Evolutionary conservation across 352 stramenopile genomes (phyloP).

Genomic region (Pythium aphanidermatum): DNA sequence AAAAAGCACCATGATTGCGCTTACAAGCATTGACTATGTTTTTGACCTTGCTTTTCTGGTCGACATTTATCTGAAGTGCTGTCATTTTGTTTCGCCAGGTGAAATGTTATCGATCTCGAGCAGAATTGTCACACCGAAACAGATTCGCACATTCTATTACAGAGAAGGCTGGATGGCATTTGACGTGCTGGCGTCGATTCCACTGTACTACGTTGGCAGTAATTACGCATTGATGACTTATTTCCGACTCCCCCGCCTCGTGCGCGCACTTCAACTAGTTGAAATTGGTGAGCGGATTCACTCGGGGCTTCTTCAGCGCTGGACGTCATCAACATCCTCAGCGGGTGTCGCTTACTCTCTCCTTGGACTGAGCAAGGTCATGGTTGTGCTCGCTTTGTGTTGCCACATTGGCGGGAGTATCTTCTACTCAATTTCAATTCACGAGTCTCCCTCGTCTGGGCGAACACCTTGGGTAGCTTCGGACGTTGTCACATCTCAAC

Average conservation of each 20-base stretch:
- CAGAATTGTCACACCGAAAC: conserved; percentile 3
- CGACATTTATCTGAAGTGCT: conserved; percentile 32
- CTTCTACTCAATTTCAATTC: conserved; percentile 18
- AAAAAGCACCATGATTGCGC: conserved; percentile 9
- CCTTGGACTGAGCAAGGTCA: conserved; percentile 17
- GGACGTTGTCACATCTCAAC: conserved; percentile 15
- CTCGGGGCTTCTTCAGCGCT: conserved; percentile 15
- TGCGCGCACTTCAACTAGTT: conserved; percentile 21
- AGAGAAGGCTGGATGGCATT: conserved; percentile 21
- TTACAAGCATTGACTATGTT: conserved; percentile 22
- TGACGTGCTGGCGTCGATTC: conserved; percentile 18
- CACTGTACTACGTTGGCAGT: conserved; percentile 29
- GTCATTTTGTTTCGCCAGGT: conserved; percentile 16
- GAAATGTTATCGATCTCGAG: conserved; percentile 15
- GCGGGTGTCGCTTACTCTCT: conserved; percentile 20
- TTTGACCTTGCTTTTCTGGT: conserved; percentile 22
- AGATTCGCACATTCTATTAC: conserved; percentile 25
- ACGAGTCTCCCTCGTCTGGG: conserved; percentile 7
- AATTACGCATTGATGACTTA: conserved; percentile 31
- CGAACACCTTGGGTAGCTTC: conserved; percentile 13
- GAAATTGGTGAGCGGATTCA: conserved; percentile 22
- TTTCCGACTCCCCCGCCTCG: conserved; percentile 22
- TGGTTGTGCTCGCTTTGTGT: conserved; percentile 20
- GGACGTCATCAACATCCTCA: conserved; percentile 13
- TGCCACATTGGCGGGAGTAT: conserved; percentile 26